A percentile compares a stretch with the other conserved stretches of the same genome.
These are phyloP conservation scores for Trichoderma atroviride DNA, from an alignment of 2,329 filamentous ascomycete genomes.

Conservation along the genomic window DNA sequence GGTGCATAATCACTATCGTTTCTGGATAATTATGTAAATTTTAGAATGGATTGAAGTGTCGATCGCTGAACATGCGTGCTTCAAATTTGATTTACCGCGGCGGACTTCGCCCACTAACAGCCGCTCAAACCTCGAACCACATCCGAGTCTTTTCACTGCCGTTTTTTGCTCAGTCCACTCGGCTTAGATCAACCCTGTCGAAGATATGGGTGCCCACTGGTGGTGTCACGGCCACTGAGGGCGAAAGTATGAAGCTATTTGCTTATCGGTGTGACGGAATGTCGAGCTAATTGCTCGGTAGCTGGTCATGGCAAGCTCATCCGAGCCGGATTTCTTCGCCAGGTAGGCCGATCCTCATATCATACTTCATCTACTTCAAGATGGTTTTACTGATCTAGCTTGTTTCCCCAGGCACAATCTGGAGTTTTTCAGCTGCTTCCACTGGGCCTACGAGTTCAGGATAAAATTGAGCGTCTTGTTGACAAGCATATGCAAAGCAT, in stretches of 20 bases:
- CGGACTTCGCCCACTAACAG: slow-evolving; percentile 24
- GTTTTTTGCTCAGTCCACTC: slow-evolving; percentile 40
- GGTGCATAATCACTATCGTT: neutral
- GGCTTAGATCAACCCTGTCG: slow-evolving; percentile 55
- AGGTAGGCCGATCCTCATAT: slow-evolving; percentile 50
- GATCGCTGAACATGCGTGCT: slow-evolving; percentile 28
- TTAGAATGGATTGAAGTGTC: neutral
- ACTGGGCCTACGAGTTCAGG: slow-evolving; percentile 80
- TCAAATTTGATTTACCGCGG: slow-evolving; percentile 28
- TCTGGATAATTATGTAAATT: neutral
- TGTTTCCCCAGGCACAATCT: slow-evolving; percentile 66
- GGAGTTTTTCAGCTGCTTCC: slow-evolving; percentile 93
- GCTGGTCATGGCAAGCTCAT: slow-evolving; percentile 69
- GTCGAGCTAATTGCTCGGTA: slow-evolving; percentile 36
- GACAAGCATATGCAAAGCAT: slow-evolving; percentile 85
- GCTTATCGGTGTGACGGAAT: neutral
- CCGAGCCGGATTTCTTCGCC: slow-evolving; percentile 72
- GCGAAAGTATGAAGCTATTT: slow-evolving; percentile 50
- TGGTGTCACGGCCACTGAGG: slow-evolving; percentile 61
- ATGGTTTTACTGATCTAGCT: neutral
- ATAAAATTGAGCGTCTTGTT: slow-evolving; percentile 82
- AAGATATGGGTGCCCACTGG: slow-evolving; percentile 79
- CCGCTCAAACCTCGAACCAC: slow-evolving; percentile 17
- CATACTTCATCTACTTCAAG: neutral
- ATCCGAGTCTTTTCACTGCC: slow-evolving; percentile 33